Evolutionary conservation across 2,329 filamentous ascomycete species (phyloP).

Genomic region (Pseudogymnoascus sp.): DNA sequence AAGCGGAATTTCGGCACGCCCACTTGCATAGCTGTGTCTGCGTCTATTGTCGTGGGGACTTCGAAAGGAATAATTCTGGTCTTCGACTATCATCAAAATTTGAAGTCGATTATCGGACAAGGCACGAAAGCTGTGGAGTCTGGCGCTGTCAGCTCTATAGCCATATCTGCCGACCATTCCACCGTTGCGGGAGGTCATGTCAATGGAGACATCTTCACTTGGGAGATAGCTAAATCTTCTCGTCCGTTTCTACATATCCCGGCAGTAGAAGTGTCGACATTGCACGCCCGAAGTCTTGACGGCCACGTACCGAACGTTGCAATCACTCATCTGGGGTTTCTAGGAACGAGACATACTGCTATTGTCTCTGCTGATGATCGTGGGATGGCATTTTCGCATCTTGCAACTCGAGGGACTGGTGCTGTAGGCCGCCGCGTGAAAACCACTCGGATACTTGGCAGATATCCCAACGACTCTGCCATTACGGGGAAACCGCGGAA

Average conservation of each 20-base stretch:
- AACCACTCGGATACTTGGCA: slow-evolving; percentile 80
- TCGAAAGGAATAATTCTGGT: slow-evolving; percentile 90
- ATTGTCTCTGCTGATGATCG: slow-evolving; percentile 89
- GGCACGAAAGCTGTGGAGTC: slow-evolving; percentile 92
- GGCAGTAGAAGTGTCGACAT: slow-evolving; percentile 59
- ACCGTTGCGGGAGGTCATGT: slow-evolving; percentile 86
- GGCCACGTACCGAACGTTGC: slow-evolving; percentile 73
- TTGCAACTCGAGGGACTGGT: slow-evolving; percentile 85
- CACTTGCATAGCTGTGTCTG: slow-evolving; percentile 82
- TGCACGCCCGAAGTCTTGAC: slow-evolving; percentile 62
- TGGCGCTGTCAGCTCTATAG: slow-evolving; percentile 76
- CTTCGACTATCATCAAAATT: slow-evolving; percentile 94
- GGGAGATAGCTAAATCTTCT: slow-evolving; percentile 79
- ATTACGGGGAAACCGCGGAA: slow-evolving; percentile 63
- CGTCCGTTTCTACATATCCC: slow-evolving; percentile 83
- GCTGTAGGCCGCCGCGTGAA: slow-evolving; percentile 78
- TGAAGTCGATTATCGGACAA: slow-evolving; percentile 88
- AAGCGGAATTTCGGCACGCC: slow-evolving; percentile 87
- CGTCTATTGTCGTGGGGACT: slow-evolving; percentile 83
- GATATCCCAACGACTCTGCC: slow-evolving; percentile 68
- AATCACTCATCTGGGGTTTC: slow-evolving; percentile 86
- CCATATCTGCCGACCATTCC: slow-evolving; percentile 87
- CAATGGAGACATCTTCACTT: slow-evolving; percentile 89
- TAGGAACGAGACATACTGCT: slow-evolving; percentile 88
- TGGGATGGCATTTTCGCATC: slow-evolving; percentile 97